Evolutionary conservation across 768 basidiomycete genomes (phyloP), one percentile per base, ranked within the genome.

Genomic region (Suillus fuscotomentosus): DNA sequence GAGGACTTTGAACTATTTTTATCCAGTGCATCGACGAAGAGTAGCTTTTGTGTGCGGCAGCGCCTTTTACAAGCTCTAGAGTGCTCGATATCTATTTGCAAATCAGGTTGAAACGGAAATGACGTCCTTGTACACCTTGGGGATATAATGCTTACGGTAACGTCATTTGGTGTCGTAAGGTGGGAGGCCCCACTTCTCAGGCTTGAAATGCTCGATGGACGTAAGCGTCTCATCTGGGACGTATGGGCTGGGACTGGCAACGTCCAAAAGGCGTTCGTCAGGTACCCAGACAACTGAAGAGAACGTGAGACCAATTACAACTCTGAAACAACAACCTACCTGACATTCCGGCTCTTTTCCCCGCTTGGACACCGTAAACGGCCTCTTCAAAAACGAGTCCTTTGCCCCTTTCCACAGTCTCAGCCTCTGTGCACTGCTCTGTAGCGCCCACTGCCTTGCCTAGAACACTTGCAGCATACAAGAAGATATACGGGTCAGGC

Each of bases 331-430:
- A 17, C 53, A 27, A 2, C 70, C 83, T 62, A 94, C 94, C 92
- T 63, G 87, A 83, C 94, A 95, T 95, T 13, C 91, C 92, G 3
- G 93, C 93, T 63, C 90, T 81, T 71, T 90, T 91, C 4, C 88
- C 94, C 7, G 92, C 92, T 67, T 89, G 85, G 67, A 95, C 79
- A 0, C 94, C 94, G 0, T 85, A 85, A 48, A 92, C 75, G 4
- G 86, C 87, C 73, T 96, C 94, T 75, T 96, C 94, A 64, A 96
- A 91, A 2, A 96, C 87, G 0, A 96, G 78, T 0, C 92, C 92
- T 65, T 80, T 85, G 39, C 73, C 73, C 47, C 91, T 80, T 72
- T 88, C 88, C 41, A 67, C 72, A 42, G 68, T 68, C 68, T 86
- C 77, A 47, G 69, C 74, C 22, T 78, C 75, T 5, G 71, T 75